Conservation (phyloP, 352 stramenopile genomes). For the Globisporangium middletonii region DNA sequence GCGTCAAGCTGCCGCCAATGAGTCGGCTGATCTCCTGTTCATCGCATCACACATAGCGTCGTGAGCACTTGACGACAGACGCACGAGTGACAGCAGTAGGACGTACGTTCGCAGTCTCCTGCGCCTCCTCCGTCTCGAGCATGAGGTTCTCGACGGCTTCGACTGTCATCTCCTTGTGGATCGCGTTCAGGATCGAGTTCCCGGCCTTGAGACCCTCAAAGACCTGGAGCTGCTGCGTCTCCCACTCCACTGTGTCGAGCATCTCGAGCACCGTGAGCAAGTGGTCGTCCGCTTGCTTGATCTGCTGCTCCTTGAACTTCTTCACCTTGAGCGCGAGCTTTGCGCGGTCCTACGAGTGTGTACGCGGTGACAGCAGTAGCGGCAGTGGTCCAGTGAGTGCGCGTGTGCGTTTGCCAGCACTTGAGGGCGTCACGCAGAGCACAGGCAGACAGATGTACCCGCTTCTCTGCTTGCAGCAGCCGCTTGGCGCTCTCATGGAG, state of each 20-base stretch:
- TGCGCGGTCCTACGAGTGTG: slow-evolving; percentile 51
- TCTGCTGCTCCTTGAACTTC: slow-evolving; percentile 89
- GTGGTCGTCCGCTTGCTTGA: slow-evolving; percentile 80
- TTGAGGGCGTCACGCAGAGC: background rate
- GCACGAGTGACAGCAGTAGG: too few species aligned
- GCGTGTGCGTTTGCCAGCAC: background rate
- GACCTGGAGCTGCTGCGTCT: slow-evolving; percentile 83
- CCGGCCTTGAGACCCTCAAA: slow-evolving; percentile 86
- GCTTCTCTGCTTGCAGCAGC: slow-evolving; percentile 59
- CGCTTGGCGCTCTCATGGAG: slow-evolving; percentile 76
- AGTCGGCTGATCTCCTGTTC: slow-evolving; percentile 82
- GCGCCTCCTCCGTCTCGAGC: slow-evolving; percentile 84
- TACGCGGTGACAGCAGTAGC: background rate
- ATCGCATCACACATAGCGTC: slow-evolving; percentile 5
- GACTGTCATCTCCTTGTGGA: slow-evolving; percentile 88
- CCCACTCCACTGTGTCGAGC: slow-evolving; percentile 87
- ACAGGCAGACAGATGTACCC: slow-evolving; percentile 23
- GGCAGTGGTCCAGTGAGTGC: background rate
- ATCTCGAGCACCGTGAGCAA: slow-evolving; percentile 83
- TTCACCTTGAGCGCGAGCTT: slow-evolving; percentile 86
- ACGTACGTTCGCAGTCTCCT: slow-evolving; percentile 67
- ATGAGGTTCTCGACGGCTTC: slow-evolving; percentile 86
- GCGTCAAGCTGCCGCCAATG: slow-evolving; percentile 65
- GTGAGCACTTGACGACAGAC: background rate
- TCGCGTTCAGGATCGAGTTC: slow-evolving; percentile 83